Evolutionary conservation across 2,329 filamentous ascomycete genomes (phyloP).

Genomic region (Fonsecaea nubica): DNA sequence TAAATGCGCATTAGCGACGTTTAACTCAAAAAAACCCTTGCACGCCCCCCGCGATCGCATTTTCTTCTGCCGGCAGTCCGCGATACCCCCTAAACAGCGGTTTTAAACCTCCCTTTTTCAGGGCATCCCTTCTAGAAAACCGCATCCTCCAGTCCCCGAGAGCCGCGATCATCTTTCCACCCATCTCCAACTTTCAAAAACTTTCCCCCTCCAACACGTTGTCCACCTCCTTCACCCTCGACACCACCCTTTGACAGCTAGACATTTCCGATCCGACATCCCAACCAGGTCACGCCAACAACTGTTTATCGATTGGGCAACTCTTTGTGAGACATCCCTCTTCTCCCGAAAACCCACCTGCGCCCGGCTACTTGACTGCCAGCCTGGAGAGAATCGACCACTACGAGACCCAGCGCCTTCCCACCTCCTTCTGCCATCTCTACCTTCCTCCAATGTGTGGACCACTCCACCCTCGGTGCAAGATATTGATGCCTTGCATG

Average conservation of each 20-base stretch:
- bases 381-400: conserved; percentile 14
- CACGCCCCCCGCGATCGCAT: conserved; percentile 19
- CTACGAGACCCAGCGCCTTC: conserved; percentile 11
- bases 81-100: conserved; percentile 11
- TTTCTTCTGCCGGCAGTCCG: conserved; percentile 23
- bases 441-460: conserved; percentile 32
- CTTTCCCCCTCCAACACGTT: conserved; percentile 21
- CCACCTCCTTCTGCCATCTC: conserved; percentile 10
- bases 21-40: conserved; percentile 5
- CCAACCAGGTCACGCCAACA: conserved; percentile 24
- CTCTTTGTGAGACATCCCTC: conserved; percentile 31
- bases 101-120: conserved; percentile 24
- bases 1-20: conserved; percentile 16
- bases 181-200: conserved; percentile 15
- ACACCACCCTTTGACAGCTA: conserved; percentile 26
- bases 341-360: conserved; percentile 28
- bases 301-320: conserved; percentile 29
- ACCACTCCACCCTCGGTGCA: conserved; percentile 32
- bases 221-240: conserved; percentile 26
- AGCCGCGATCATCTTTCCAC: conserved; percentile 26
- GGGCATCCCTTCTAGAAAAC: conserved; percentile 18
- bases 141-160: conserved; percentile 15
- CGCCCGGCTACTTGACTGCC: conserved; percentile 23
- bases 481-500: conserved; percentile 36
- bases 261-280: conserved; percentile 31